Conservation (phyloP, 345 rosid genomes). For the Limnanthes douglasii region DNA sequence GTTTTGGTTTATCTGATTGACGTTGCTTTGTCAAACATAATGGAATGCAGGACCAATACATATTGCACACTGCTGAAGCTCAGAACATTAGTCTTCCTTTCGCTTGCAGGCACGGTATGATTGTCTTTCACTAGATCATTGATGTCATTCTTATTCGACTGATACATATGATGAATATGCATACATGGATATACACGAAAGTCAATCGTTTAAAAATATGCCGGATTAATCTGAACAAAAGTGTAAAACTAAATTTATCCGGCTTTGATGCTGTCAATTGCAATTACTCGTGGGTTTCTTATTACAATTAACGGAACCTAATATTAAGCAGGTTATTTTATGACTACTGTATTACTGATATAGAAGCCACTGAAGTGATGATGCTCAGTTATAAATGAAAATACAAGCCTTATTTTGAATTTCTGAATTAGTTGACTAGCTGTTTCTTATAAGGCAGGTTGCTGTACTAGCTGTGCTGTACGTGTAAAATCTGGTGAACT, state of each 20-base stretch:
- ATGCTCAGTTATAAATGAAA: background rate
- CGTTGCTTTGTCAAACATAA: constrained; percentile 1
- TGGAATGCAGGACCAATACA: constrained; percentile 81
- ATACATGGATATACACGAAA: no score
- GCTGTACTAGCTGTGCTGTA: constrained; percentile 97
- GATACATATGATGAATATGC: no score
- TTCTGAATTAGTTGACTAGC: constrained; percentile 3
- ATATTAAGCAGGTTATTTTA: background rate
- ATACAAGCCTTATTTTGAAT: background rate
- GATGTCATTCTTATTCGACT: no score
- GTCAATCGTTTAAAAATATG: no score
- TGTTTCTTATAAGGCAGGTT: constrained; percentile 34
- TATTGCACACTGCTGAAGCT: constrained; percentile 82
- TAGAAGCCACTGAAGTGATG: background rate
- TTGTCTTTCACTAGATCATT: no score
- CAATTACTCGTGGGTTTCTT: background rate
- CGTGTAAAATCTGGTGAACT: constrained; percentile 78
- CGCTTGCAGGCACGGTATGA: constrained; percentile 96
- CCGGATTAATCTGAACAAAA: no score
- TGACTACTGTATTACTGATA: background rate
- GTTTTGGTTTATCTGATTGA: background rate
- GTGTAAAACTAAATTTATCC: no score
- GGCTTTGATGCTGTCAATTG: no score
- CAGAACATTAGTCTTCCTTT: constrained; percentile 79
- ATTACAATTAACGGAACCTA: background rate